Evolutionary conservation across 768 basidiomycete species (phyloP), one percentile per base, ranked within the genome.

Genomic region (Mycena leptocephala): DNA sequence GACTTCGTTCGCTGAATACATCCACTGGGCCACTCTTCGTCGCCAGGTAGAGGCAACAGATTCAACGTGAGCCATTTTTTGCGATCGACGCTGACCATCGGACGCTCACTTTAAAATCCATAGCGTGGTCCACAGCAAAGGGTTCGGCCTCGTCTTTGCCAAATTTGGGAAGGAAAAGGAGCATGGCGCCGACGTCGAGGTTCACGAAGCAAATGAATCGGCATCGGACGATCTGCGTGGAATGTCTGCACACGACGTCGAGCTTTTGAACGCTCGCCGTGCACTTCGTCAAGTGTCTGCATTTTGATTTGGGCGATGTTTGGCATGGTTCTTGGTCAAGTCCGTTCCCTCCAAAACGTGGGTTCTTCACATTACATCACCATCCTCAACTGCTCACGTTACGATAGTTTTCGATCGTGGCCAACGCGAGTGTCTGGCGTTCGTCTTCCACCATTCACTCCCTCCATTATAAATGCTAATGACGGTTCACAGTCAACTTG

Each of bases 371-470:
- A 32, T 41, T 65, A 65, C 43, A 48, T 65, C 43, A 65, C 63
- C 63, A 65, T 48, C 39, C 24, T 48, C 30, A 46, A 65, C 30
- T 65, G 63, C 43, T 65, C 63, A 65, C 24, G 63, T 46, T 48
- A 48, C 63, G 43, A 65, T 48, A 65, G 63, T 69, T 69, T 69
- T 69, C 68, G 68, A 69, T 69, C 55, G 53, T 69, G 33, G 68
- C 68, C 28, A 69, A 69, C 55, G 68, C 68, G 53, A 58, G 55
- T 56, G 68, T 69, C 53, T 69, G 68, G 68, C 68, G 68, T 69
- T 56, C 53, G 68, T 69, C 30, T 69, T 69, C 37, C 51, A 46
- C 68, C 56, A 56, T 69, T 68, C 30, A 67, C 48, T 35, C 35
- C 35, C 33, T 65, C 63, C 8, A 43, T 48, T 24, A 39, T 48